Base-by-base conservation (phyloP, 2,329 filamentous ascomycete species). In the Epichloe aotearoae region DNA sequence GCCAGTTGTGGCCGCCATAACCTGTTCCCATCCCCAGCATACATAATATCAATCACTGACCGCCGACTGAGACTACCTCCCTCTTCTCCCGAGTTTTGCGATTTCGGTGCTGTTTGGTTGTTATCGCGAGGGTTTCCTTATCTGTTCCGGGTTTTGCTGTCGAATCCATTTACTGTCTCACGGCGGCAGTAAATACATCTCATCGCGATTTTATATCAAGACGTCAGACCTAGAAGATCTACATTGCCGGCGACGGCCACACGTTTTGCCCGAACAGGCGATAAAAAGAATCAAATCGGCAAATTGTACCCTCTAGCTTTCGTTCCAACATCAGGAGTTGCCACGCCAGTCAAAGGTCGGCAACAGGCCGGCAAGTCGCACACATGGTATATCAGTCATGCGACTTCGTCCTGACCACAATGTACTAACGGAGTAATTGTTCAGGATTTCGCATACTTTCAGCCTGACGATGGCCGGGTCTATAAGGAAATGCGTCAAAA, bases 401-500 rank as follows among this genome's bases (percentile, higher is more conserved):
- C 12, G 36, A 38, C 36, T 23, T 47, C 20, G 26, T 20, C 37
- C 14, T 36, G 2, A 37, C 17, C 10, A 19, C 26, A 20, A 30
- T 49, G 15, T 40, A 12, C 38, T 52, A 37, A 52, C 37, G 33
- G 30, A 34, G 36, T n/a, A 23, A 43, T 12, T 33, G 8, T 36
- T 23, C 17, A 72, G 69, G 66, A 70, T 37, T 62, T 66, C 58
- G 56, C 61, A 54, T 61, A 64, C 57, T 62, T 64, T 47, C 61
- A 64, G 56, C 55, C 65, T 57, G 61, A 68, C 60, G 62, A 68
- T 47, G 59, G 60, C 54, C 63, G 61, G 52, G 67, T 68, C 61
- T 70, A 69, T 51, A 67, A 65, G 53, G 73, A 77, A 62, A 77
- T 79, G 76, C 67, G 67, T 55, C 71, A 79, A 57, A 77, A 74